Conservation (phyloP, 1,139 yeast species). For the Candida neerlandica region DNA sequence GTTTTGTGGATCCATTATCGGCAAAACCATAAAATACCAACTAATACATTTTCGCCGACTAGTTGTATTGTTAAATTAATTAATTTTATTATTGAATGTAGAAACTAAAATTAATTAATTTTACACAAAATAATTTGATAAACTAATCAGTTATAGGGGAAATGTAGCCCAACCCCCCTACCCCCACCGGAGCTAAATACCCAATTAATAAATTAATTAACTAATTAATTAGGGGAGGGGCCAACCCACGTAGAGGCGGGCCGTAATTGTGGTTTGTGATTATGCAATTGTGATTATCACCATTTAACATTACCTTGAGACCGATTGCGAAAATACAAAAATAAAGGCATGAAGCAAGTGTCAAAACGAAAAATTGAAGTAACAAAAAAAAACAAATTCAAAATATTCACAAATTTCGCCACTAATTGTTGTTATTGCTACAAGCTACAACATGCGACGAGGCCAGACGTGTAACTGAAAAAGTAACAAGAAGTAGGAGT, state of each 20-base stretch:
- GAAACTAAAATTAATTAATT: background rate
- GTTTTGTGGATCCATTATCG: background rate
- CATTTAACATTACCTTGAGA: background rate
- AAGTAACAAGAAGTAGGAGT: background rate
- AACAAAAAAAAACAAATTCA: background rate
- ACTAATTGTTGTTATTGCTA: background rate
- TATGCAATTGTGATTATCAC: no score
- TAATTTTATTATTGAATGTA: background rate
- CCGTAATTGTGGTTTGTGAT: no score
- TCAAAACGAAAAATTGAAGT: background rate
- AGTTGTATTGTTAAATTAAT: background rate
- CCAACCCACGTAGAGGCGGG: no score
- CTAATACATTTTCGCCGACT: slow-evolving; percentile 1
- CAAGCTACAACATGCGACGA: background rate
- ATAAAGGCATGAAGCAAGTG: background rate
- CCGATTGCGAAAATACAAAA: background rate
- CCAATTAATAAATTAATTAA: no score
- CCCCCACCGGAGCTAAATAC: no score
- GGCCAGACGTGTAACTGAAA: background rate
- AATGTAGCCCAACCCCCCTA: no score
- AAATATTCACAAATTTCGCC: slow-evolving; percentile 3
- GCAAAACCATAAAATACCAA: background rate
- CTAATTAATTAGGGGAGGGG: background rate
- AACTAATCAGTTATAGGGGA: background rate
- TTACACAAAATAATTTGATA: background rate